These are phyloP conservation scores for Fusarium sp. DNA, from an alignment of 2,329 filamentous ascomycete genomes.

Conservation along the genomic window DNA sequence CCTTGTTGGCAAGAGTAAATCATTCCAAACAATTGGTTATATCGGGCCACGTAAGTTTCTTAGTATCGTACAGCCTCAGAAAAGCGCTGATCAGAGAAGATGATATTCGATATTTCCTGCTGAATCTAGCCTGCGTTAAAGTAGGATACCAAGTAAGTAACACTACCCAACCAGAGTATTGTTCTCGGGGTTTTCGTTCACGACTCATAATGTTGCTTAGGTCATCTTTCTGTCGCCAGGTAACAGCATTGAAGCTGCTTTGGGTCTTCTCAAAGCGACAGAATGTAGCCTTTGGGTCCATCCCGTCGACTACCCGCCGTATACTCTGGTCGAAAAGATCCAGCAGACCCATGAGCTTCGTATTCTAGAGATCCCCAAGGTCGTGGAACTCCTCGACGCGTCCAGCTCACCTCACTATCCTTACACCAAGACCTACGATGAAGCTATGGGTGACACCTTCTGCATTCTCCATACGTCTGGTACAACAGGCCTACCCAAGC, in stretches of 20 bases:
- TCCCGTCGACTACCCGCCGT: neutral
- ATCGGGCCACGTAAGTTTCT: neutral
- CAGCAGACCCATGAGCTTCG: neutral
- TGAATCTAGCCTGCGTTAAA: neutral
- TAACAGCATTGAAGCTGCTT: neutral
- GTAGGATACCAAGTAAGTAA: neutral
- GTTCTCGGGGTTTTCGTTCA: neutral
- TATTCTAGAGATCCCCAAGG: neutral
- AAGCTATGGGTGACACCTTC: neutral
- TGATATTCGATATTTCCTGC: neutral
- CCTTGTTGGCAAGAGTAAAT: neutral
- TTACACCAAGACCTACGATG: neutral
- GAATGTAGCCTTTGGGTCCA: neutral
- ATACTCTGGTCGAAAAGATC: neutral
- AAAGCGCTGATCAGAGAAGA: neutral
- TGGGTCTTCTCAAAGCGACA: neutral
- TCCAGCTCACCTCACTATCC: neutral
- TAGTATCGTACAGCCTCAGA: fast-evolving
- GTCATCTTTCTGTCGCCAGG: neutral
- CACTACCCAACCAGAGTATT: fast-evolving
- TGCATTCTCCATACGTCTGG: neutral
- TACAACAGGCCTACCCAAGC: neutral
- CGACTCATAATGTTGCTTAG: neutral
- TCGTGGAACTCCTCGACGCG: neutral
- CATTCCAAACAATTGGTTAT: neutral